Conservation (phyloP, 139 green algal genomes). For the Closterium sp. region DNA sequence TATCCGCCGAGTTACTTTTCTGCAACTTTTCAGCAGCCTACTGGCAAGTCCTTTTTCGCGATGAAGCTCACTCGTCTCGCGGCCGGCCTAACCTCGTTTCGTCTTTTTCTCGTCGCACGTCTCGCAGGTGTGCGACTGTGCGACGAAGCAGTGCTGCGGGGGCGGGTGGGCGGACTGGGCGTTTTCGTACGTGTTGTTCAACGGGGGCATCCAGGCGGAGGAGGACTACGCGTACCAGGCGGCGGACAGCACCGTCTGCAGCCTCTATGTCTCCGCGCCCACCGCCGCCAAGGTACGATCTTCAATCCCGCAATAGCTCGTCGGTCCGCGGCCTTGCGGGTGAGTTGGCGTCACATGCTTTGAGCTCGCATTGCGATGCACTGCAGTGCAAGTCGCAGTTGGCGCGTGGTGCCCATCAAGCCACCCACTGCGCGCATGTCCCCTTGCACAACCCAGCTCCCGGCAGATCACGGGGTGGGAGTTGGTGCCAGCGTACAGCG, state of each 20-base stretch:
- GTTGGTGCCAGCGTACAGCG: constrained; percentile 74
- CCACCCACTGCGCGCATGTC: not conserved
- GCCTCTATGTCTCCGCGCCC: not conserved
- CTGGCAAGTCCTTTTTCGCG: no score
- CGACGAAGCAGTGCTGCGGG: constrained; percentile 63
- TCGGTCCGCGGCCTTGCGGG: no score
- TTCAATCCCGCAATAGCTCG: no score
- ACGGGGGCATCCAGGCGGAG: constrained; percentile 87
- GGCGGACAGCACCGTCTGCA: not conserved
- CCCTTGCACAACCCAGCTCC: not conserved
- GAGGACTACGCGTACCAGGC: constrained; percentile 82
- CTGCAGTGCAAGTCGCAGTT: not conserved
- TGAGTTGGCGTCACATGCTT: no score
- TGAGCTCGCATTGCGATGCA: no score
- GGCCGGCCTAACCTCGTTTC: not conserved
- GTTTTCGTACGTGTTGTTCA: constrained; percentile 82
- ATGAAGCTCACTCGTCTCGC: no score
- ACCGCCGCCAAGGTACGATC: not conserved
- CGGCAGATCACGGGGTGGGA: constrained; percentile 74
- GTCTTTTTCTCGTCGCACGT: not conserved
- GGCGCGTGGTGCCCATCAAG: no score
- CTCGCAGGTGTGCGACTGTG: constrained; percentile 41
- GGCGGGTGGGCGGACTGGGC: constrained; percentile 94
- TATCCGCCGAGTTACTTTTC: no score
- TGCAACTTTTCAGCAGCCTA: no score